A percentile compares a stretch with the other conserved stretches of the same genome.
These are phyloP conservation scores for Starmerella scarabaei DNA, from an alignment of 805 yeast species.

Conservation along the genomic window DNA sequence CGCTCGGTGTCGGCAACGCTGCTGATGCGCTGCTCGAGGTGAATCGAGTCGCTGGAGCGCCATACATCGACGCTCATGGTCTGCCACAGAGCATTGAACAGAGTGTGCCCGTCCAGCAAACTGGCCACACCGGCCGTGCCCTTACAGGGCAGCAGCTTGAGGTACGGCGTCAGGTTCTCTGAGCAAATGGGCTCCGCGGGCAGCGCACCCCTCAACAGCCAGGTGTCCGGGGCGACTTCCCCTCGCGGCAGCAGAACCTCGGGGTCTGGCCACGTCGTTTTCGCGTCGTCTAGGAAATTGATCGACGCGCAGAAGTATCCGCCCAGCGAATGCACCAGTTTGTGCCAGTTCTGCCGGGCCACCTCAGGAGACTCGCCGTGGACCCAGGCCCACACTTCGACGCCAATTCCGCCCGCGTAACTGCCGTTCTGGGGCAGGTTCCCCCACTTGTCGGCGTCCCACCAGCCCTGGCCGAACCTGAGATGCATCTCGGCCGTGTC, in stretches of 20 bases:
- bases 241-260: constrained; percentile 19
- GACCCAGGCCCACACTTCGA: constrained; percentile 79
- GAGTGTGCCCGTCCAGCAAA: constrained; percentile 72
- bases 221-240: constrained; percentile 13
- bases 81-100: constrained; percentile 86
- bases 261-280: constrained; percentile 52
- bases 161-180: constrained; percentile 86
- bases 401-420: constrained; percentile 84
- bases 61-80: constrained; percentile 75
- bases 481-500: constrained; percentile 65
- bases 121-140: constrained; percentile 83
- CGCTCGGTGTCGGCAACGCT: constrained; percentile 60
- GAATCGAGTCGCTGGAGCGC: constrained; percentile 33
- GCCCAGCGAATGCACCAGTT: constrained; percentile 60
- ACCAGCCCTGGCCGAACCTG: constrained; percentile 86
- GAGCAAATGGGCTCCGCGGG: constrained; percentile 96
- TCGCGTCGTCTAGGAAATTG: constrained; percentile 69
- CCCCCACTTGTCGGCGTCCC: constrained; percentile 88
- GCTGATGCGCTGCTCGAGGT: constrained; percentile 44
- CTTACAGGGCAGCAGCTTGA: constrained; percentile 79
- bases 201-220: constrained; percentile 58
- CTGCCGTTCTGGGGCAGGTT: constrained; percentile 57
- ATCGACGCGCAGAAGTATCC: constrained; percentile 93
- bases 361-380: constrained; percentile 46
- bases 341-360: constrained; percentile 51